These are phyloP conservation scores for Xanthoconium stramineum DNA, from an alignment of 768 basidiomycete species.

Conservation along the genomic window DNA sequence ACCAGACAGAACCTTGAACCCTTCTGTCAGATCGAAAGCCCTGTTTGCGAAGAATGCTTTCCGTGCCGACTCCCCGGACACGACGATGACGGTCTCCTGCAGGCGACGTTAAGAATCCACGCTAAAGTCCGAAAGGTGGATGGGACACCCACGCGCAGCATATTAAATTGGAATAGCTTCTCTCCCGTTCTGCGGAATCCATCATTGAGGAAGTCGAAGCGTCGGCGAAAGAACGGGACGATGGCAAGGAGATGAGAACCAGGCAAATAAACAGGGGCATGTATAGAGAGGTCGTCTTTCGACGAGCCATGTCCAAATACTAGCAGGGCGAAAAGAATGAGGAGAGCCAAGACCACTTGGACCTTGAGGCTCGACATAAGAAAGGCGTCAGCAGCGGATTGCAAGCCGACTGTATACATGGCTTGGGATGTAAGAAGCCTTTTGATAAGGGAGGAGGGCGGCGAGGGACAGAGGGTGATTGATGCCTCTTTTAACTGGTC, in stretches of 20 bases:
- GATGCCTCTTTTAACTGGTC: conserved; percentile 24
- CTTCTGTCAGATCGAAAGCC: conserved; percentile 73
- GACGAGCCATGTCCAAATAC: conserved; percentile 34
- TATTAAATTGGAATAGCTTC: conserved; percentile 64
- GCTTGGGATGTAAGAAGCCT: conserved; percentile 21
- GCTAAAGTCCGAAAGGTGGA: conserved; percentile 6
- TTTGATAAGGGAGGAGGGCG: conserved; percentile 24
- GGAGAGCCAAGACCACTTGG: conserved; percentile 32
- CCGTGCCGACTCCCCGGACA: conserved; percentile 71
- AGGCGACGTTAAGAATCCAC: conserved; percentile 20
- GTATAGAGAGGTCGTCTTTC: conserved; percentile 42
- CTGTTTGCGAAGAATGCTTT: conserved; percentile 67
- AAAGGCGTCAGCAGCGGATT: conserved; percentile 37
- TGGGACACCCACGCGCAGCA: conserved; percentile 53
- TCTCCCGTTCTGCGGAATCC: conserved; percentile 68
- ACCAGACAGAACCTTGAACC: conserved; percentile 75
- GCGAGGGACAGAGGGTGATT: conserved; percentile 23
- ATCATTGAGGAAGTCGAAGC: conserved; percentile 72
- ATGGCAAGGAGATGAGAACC: conserved; percentile 57
- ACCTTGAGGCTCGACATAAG: conserved; percentile 32
- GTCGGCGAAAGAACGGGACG: conserved; percentile 62
- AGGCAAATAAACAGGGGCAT: conserved; percentile 53
- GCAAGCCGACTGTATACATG: conserved; percentile 44
- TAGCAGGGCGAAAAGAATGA: conserved; percentile 40
- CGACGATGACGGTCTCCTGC: conserved; percentile 70